Evolutionary conservation across 1,284 basidiomycete species (phyloP), one percentile per base, ranked within the genome.

Genomic region (Cerioporus squamosus): DNA sequence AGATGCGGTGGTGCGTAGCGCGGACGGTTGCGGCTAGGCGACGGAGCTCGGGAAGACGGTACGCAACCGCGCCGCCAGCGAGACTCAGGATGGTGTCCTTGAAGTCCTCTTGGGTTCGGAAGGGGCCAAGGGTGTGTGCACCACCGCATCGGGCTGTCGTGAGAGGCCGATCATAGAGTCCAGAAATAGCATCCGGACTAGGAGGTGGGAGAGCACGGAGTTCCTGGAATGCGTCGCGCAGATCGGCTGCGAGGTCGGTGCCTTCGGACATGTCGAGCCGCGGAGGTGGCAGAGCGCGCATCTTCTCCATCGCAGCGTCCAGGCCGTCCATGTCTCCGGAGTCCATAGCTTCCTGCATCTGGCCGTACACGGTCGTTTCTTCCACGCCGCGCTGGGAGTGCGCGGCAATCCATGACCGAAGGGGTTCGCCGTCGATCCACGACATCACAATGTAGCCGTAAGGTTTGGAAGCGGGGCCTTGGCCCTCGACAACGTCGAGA

Each of bases 31-130:
- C 56, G 0, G 51, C 50, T 5, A 57, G 50, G 7, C 45, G 44
- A 7, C 51, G 50, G 7, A 57, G 44, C 14, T 18, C 20, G 18
- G 55, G 50, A 15, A 57, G 39, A 17, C 45, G 45, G 24, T 53
- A 20, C 9, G 33, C 20, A 44, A 42, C 45, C 6, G 14, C 31
- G 9, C 33, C 8, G 18, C 39, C 20, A 14, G 45, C 46, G n/a
- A 29, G 51, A 2, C 29, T 17, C 22, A 57, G 39, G 12, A 57
- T 7, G 5, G 20, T n/a, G 29, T 39, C 40, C 24, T 57, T 57
- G 45, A 57, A 57, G 2, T 52, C 56, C 22, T 44, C 50, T 33
- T 52, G 56, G 5, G 45, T 22, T 12, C 36, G 2, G 18, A 57
- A 57, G 4, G 51, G 56, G 2, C 56, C 56, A 7, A 57, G 23